Evolutionary conservation across 257 asterid genomes (phyloP).

Genomic region (Plantago major): DNA sequence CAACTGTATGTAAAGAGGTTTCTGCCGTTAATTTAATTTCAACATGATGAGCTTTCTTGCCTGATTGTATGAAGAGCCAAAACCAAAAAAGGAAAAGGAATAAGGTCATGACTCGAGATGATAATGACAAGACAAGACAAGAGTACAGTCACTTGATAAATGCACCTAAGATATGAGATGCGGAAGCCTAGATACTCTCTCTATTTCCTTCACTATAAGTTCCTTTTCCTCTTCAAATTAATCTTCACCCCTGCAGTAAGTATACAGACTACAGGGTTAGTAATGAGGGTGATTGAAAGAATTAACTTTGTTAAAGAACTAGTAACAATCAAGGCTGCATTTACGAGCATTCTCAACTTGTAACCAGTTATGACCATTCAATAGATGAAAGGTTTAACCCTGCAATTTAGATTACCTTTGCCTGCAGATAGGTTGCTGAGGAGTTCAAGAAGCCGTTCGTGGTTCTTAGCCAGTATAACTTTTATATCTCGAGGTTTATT

Average conservation of each 20-base stretch:
- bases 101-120: conserved; percentile 4
- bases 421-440: conserved; percentile 72
- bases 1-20: conserved; percentile 12
- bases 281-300: background rate
- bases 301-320: background rate
- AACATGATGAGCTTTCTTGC: conserved; percentile 18
- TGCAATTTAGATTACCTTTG: conserved; percentile 48
- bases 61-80: conserved; percentile 6
- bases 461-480: conserved; percentile 79
- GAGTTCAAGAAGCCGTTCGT: conserved; percentile 64
- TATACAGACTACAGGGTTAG: conserved; percentile 7
- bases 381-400: conserved; percentile 1
- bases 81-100: conserved; percentile 3
- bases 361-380: background rate
- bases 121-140: background rate
- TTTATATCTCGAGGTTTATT: conserved; percentile 88
- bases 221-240: conserved; percentile 95
- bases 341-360: background rate
- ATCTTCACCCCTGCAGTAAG: conserved; percentile 71
- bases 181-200: conserved; percentile 60
- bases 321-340: conserved; percentile 7
- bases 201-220: conserved; percentile 79
- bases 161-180: conserved; percentile 50
- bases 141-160: background rate
- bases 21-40: conserved; percentile 18